Base-by-base conservation (phyloP, 208 protist genomes). In the Wallacemonas sp. region DNA sequence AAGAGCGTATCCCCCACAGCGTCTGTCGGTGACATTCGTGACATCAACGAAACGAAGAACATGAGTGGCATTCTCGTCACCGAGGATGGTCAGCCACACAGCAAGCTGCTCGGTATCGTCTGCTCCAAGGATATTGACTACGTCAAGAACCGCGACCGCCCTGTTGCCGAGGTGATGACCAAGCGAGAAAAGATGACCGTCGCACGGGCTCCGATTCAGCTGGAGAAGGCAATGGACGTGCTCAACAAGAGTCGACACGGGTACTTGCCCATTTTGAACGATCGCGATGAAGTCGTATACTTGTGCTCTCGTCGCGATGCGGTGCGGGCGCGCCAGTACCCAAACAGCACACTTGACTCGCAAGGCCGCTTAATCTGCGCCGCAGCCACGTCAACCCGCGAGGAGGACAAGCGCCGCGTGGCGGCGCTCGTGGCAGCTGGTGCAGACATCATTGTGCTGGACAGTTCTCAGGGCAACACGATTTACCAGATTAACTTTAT, bases 121-220 rank as follows among this genome's bases (percentile, higher is more conserved):
- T 99, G 97, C 66, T 85, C 84, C 19, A 97, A 98, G 68, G 98
- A 99, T 71, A 94, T 98, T 54, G 98, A 99, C 84, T 99, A 98
- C 74, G 79, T 99, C 27, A 89, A 96, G 67, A 88, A 98, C 75
- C 76, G 81, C 59, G 68, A 55, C 17, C 81, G 75, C 1, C 75
- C 74, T 0, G 79, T 98, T 1, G 64, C 68, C 19, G 80, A 94
- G 42, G 85, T 96, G 17, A 98, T 98, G 94, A 97, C 85, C 63
- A 69, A 53, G 39, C 86, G 87, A 9, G 77, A 80, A 68, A 75
- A 74, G 58, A 88, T 97, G 85, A 94, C 85, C 45, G 83, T 94
- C 42, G 91, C 88, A 71, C 76, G 72, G 1, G 84, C 82, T 11
- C 89, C 89, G 19, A 95, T 95, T 61, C 83, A 86, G 24, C 80